Percentiles rank a stretch among this genome's conserved stretches.
These are phyloP conservation scores for Przewalskia tangutica DNA, from an alignment of 257 asterid genomes.

Conservation along the genomic window DNA sequence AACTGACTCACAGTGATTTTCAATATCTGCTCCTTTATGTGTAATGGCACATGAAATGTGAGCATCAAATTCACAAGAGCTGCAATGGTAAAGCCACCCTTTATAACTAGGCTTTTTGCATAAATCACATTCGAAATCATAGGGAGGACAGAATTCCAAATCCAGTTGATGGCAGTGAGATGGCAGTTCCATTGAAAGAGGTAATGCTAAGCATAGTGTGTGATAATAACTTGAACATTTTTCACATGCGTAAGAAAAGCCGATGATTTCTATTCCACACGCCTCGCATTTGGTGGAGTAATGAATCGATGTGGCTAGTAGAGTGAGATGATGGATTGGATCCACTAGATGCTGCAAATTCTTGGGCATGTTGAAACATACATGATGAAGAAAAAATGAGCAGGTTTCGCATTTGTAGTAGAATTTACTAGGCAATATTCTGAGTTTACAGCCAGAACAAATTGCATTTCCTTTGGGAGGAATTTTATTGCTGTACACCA, in stretches of 20 bases:
- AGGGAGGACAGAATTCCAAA: constrained; percentile 35
- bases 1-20: not conserved
- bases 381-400: constrained; percentile 36
- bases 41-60: constrained; percentile 38
- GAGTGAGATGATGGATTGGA: constrained; percentile 30
- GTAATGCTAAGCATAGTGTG: constrained; percentile 34
- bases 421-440: constrained; percentile 18
- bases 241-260: constrained; percentile 32
- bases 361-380: constrained; percentile 43
- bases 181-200: constrained; percentile 34
- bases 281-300: constrained; percentile 22
- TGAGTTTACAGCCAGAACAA: constrained; percentile 39
- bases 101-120: constrained; percentile 26
- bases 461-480: not conserved
- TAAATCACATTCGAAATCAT: constrained; percentile 44
- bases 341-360: constrained; percentile 31
- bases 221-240: constrained; percentile 28
- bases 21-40: constrained; percentile 10
- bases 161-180: constrained; percentile 34
- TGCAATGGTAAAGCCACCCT: constrained; percentile 45
- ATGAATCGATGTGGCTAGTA: constrained; percentile 7
- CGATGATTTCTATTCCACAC: constrained; percentile 22
- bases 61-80: constrained; percentile 42
- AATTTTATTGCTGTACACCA: constrained; percentile 7
- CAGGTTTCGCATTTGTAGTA: constrained; percentile 35